phyloP scores from a whole-genome alignment of 1,284 basidiomycete species.

The Schizopora paradoxa region DNA sequence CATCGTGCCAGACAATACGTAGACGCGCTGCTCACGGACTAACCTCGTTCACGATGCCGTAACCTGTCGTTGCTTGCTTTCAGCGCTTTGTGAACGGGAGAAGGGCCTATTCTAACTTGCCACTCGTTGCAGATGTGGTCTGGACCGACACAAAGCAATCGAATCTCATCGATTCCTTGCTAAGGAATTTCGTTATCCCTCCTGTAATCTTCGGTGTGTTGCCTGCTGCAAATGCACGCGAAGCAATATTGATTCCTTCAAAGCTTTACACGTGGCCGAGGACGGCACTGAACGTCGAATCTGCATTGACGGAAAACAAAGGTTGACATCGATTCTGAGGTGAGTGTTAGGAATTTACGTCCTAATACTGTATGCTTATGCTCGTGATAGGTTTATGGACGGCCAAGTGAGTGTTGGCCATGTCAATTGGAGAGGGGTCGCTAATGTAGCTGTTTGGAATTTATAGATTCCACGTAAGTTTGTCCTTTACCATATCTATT shows the following conservation, averaged over 20 bases:
- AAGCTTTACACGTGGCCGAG: constrained; percentile 46
- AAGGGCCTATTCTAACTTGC: too few relatives aligned
- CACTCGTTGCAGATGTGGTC: constrained; percentile 61
- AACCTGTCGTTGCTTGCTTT: too few relatives aligned
- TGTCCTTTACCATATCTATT: too few relatives aligned
- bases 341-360: constrained; percentile 1
- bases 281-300: constrained; percentile 49
- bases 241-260: not conserved
- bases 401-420: constrained; percentile 47
- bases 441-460: not conserved
- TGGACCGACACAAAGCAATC: constrained; percentile 68
- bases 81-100: too few relatives aligned
- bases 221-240: not conserved
- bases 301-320: constrained; percentile 75
- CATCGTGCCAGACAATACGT: too few relatives aligned
- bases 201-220: constrained; percentile 61
- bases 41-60: too few relatives aligned
- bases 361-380: not conserved
- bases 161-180: constrained; percentile 70
- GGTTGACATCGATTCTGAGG: constrained; percentile 65
- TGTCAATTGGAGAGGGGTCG: constrained; percentile 1
- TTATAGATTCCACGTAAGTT: constrained; percentile 47
- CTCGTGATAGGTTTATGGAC: constrained; percentile 44
- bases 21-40: too few relatives aligned
- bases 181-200: constrained; percentile 67